These are phyloP conservation scores for Brassica incana DNA, from an alignment of 345 rosid genomes.

Conservation along the genomic window DNA sequence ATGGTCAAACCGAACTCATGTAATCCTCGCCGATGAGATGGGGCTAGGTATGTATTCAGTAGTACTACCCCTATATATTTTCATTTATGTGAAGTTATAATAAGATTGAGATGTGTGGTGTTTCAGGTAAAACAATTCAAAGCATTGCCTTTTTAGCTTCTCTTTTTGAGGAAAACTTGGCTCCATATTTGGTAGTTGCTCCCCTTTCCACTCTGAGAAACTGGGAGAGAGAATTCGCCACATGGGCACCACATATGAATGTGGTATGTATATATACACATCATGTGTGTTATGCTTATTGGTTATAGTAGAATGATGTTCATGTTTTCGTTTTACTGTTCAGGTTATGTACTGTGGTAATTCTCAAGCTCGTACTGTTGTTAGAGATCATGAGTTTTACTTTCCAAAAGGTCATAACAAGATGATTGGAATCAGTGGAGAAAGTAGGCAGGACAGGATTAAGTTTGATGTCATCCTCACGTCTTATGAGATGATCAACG, in stretches of 20 bases:
- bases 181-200: constrained; percentile 80
- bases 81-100: background rate
- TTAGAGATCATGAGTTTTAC: constrained; percentile 85
- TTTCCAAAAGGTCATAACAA: constrained; percentile 57
- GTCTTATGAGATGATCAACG: constrained; percentile 85
- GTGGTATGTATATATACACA: constrained; percentile 57
- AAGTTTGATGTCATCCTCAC: constrained; percentile 94
- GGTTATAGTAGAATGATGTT: constrained; percentile 7
- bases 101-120: constrained; percentile 23
- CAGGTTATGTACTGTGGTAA: constrained; percentile 88
- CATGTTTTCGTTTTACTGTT: background rate
- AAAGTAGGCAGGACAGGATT: constrained; percentile 67
- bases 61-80: background rate
- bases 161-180: constrained; percentile 54
- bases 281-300: background rate
- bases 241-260: constrained; percentile 96
- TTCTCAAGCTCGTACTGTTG: constrained; percentile 66
- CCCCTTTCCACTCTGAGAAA: constrained; percentile 92
- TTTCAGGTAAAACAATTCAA: constrained; percentile 86
- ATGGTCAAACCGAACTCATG: constrained; percentile 84
- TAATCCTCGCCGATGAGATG: constrained; percentile 94
- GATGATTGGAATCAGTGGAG: constrained; percentile 49
- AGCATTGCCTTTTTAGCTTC: constrained; percentile 92
- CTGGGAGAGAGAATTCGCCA: constrained; percentile 91
- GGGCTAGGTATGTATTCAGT: constrained; percentile 67